Evolutionary conservation across 2,329 filamentous ascomycete species (phyloP).

Genomic region (Aspergillus hiratsukae): DNA sequence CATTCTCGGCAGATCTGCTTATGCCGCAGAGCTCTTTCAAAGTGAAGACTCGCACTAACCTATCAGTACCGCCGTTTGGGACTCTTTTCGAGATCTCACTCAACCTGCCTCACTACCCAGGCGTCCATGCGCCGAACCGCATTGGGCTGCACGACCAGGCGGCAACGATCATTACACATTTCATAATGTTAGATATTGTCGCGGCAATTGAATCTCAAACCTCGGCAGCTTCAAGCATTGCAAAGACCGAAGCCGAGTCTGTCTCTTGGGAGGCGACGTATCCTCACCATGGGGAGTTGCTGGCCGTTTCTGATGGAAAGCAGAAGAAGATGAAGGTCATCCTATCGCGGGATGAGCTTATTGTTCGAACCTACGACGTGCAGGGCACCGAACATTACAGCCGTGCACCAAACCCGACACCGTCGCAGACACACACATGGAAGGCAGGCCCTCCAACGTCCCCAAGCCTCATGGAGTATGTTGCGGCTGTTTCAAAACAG

Average conservation of each 20-base stretch:
- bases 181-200: conserved; percentile 37
- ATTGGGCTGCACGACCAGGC: conserved; percentile 33
- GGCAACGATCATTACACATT: conserved; percentile 30
- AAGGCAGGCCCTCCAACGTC: conserved; percentile 5
- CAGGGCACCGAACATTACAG: conserved; percentile 14
- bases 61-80: conserved; percentile 30
- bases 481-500: conserved; percentile 14
- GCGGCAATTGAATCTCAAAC: conserved; percentile 23
- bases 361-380: conserved; percentile 17
- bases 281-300: conserved; percentile 34
- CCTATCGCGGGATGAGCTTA: conserved; percentile 25
- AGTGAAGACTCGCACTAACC: conserved; percentile 35
- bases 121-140: conserved; percentile 29
- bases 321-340: conserved; percentile 31
- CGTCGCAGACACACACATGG: conserved; percentile 20
- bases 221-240: neutral
- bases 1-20: conserved; percentile 34
- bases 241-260: neutral
- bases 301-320: conserved; percentile 16
- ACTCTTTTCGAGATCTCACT: conserved; percentile 37
- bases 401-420: conserved; percentile 9
- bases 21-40: conserved; percentile 33
- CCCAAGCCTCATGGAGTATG: conserved; percentile 25
- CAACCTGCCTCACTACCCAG: conserved; percentile 26
- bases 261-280: conserved; percentile 27